Conservation (phyloP, 192 early-diverging fungal species). For the Coemansia sp. region DNA sequence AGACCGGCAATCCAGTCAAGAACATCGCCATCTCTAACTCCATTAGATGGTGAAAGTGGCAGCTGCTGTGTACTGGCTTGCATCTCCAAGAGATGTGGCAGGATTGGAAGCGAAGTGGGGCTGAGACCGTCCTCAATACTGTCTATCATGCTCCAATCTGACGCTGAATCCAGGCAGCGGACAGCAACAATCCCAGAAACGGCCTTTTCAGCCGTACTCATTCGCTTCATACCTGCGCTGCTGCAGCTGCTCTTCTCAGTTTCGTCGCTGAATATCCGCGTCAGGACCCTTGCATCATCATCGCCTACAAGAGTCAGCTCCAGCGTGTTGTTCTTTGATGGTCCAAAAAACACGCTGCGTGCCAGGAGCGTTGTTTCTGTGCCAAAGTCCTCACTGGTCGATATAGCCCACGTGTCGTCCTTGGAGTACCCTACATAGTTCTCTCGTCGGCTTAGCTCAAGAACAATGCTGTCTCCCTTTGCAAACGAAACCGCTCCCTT, state of each 20-base stretch:
- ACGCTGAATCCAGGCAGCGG: conserved; percentile 44
- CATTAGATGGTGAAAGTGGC: neutral
- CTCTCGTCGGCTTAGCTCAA: conserved; percentile 47
- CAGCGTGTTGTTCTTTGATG: conserved; percentile 51
- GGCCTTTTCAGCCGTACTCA: conserved; percentile 1
- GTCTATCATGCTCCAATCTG: conserved; percentile 54
- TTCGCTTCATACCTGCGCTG: neutral
- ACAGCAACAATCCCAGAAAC: conserved; percentile 29
- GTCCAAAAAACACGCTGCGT: conserved; percentile 50
- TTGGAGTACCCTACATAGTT: conserved; percentile 41
- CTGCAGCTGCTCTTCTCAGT: neutral
- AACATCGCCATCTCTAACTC: neutral
- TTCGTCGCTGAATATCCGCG: conserved; percentile 25
- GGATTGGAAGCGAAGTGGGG: conserved; percentile 19
- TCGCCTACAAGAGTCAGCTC: conserved; percentile 46
- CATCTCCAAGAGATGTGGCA: conserved; percentile 30
- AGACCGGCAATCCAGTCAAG: conserved; percentile 8
- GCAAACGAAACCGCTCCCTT: conserved; percentile 15
- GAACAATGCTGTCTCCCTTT: conserved; percentile 34
- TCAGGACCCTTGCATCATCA: conserved; percentile 37
- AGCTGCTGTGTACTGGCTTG: neutral
- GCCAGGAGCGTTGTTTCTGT: conserved; percentile 35
- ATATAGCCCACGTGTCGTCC: conserved; percentile 54
- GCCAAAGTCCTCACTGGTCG: conserved; percentile 32
- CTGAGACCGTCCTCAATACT: conserved; percentile 30